Percentiles rank a stretch among this genome's conserved stretches.
These are phyloP conservation scores for Diutina scorzettiae DNA, from an alignment of 1,139 yeast genomes.

Conservation along the genomic window DNA sequence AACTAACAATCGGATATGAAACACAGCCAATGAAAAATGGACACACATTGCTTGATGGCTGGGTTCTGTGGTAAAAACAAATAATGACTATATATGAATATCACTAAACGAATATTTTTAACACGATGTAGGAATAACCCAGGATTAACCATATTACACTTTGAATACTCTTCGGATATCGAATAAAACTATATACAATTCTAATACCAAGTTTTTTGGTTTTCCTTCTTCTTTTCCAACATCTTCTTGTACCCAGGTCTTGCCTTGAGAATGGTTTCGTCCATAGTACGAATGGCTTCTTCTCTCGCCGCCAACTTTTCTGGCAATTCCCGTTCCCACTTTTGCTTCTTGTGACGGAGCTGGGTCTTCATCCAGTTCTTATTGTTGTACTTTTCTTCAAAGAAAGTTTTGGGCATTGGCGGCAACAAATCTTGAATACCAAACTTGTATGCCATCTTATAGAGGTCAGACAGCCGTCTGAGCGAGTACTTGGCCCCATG, in stretches of 20 bases:
- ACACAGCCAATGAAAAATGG: too few species aligned
- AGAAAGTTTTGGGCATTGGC: slow-evolving; percentile 61
- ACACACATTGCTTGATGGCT: too few species aligned
- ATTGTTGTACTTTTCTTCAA: slow-evolving; percentile 60
- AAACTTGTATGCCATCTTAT: slow-evolving; percentile 69
- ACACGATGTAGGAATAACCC: too few species aligned
- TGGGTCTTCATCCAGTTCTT: slow-evolving; percentile 74
- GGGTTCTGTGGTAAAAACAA: too few species aligned
- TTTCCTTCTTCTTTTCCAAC: slow-evolving; percentile 37
- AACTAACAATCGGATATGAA: too few species aligned
- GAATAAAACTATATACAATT: neutral
- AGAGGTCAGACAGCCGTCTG: slow-evolving; percentile 77
- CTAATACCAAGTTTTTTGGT: slow-evolving; percentile 34
- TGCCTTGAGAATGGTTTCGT: slow-evolving; percentile 51
- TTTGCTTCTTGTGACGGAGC: slow-evolving; percentile 64
- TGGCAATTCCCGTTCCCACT: slow-evolving; percentile 62
- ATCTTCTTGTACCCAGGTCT: slow-evolving; percentile 54
- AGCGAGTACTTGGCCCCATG: slow-evolving; percentile 72
- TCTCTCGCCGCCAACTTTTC: slow-evolving; percentile 48
- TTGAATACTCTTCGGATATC: neutral
- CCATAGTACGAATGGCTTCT: slow-evolving; percentile 64
- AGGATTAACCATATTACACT: neutral
- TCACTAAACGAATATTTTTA: neutral
- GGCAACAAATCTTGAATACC: slow-evolving; percentile 80
- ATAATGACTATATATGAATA: neutral